phyloP scores from a whole-genome alignment of 306 rosid species.

The Castanea mollissima region DNA sequence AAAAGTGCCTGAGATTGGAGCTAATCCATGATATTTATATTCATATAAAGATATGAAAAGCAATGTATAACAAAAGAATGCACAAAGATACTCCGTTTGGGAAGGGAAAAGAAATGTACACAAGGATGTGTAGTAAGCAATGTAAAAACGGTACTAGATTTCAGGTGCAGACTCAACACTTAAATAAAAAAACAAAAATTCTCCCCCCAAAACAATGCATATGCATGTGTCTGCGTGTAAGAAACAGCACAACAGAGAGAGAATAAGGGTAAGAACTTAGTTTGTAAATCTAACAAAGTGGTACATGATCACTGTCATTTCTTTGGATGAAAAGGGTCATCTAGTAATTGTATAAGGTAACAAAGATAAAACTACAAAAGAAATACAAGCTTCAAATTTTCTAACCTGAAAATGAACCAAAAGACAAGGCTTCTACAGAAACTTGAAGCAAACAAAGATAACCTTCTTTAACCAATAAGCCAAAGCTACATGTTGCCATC shows the following conservation, averaged over 20 bases:
- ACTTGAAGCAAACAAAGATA: conserved; percentile 27
- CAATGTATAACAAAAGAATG: background rate
- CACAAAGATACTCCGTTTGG: too few relatives aligned
- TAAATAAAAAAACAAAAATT: background rate
- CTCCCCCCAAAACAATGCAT: background rate
- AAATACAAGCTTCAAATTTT: conserved; percentile 13
- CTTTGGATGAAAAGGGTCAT: conserved; percentile 25
- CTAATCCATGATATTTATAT: too few relatives aligned
- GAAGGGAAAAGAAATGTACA: background rate
- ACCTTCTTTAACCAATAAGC: conserved; percentile 20
- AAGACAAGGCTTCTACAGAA: conserved; percentile 22
- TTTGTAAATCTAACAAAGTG: conserved; percentile 12
- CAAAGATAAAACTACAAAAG: conserved; percentile 11
- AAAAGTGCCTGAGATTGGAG: too few relatives aligned
- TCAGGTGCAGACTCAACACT: background rate
- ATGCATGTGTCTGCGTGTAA: too few relatives aligned
- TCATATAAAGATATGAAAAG: background rate
- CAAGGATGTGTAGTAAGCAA: too few relatives aligned
- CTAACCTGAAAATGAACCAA: conserved; percentile 20
- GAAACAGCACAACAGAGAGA: background rate
- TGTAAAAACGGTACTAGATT: background rate
- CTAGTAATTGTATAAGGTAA: conserved; percentile 9
- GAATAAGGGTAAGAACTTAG: background rate
- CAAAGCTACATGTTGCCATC: conserved; percentile 26
- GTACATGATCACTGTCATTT: background rate